Evolutionary conservation across 2,329 filamentous ascomycete species (phyloP), one percentile per base, ranked within the genome.

Genomic region (Alternaria dauci): DNA sequence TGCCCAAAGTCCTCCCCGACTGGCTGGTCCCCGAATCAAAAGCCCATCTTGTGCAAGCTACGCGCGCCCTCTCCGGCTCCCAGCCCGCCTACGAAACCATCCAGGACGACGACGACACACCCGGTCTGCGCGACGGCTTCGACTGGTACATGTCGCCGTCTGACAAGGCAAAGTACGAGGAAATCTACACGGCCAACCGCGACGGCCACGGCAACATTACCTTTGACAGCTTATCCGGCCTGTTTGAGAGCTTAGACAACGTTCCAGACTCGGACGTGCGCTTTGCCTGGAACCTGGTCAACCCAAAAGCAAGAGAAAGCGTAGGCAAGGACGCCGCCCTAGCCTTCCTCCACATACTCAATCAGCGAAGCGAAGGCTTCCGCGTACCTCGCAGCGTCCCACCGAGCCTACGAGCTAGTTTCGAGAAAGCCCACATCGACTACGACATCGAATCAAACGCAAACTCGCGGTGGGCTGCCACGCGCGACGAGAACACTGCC

Each of bases 121-220:
- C 89, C 1, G 93, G 93, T 1, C 84, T 99, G 64, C 96, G 96
- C 78, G 93, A 97, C 79, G 94, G 94, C 12, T 99, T 99, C 79
- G 95, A 99, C 79, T 99, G 95, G 95, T 99, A 99, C 82, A 99
- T 99, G 93, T 93, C 89, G 61, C 95, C 95, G 0, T 81, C 84
- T 30, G 94, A 99, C 81, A 96, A 96, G 81, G 77, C 88, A 66
- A 98, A 97, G 80, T 99, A 99, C 82, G 93, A 97, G 80, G 92
- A 94, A 71, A 99, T 99, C 80, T 99, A 98, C 81, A 91, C 91
- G 66, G 93, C 96, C 72, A 96, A 93, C 81, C 88, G 93, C 62
- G 92, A 96, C 79, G 88, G 90, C 77, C 89, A 94, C 52, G 95
- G 95, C 66, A 92, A 96, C 65, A 78, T 80, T 36, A 65, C 76